Percentiles rank a stretch among this genome's conserved stretches.
phyloP scores from a whole-genome alignment of 108 stramenopile genomes.

The Craspedostauros australis region DNA sequence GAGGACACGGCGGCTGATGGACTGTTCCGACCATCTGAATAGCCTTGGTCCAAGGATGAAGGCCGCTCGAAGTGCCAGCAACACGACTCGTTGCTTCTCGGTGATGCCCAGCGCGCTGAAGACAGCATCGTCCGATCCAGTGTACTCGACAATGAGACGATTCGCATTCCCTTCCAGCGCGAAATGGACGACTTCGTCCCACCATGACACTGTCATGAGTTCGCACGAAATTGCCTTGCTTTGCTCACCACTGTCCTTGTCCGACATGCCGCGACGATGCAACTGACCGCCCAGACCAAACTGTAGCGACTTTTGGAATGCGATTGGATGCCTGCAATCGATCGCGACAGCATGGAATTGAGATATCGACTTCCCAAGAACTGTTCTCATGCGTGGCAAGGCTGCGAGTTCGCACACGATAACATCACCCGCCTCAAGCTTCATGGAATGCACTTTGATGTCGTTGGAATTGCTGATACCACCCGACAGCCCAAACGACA shows the following conservation, averaged over 20 bases:
- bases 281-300: too few species aligned
- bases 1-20: slow-evolving; percentile 14
- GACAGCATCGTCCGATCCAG: slow-evolving; percentile 7
- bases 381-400: slow-evolving; percentile 11
- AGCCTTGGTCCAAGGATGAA: slow-evolving; percentile 15
- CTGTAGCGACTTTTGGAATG: slow-evolving; percentile 12
- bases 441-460: not conserved
- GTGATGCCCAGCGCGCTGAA: slow-evolving; percentile 2
- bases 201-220: slow-evolving; percentile 23
- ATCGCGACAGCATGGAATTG: slow-evolving; percentile 19
- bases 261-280: not conserved
- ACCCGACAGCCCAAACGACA: slow-evolving; percentile 14
- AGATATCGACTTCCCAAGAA: not conserved
- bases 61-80: slow-evolving; percentile 26
- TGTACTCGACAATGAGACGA: slow-evolving; percentile 25
- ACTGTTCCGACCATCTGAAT: slow-evolving; percentile 6
- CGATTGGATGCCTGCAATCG: slow-evolving; percentile 27
- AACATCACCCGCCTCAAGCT: slow-evolving; percentile 23
- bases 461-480: slow-evolving; percentile 12
- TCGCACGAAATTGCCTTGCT: not conserved
- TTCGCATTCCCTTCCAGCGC: not conserved
- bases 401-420: slow-evolving; percentile 51
- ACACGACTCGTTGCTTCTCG: slow-evolving; percentile 15
- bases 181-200: slow-evolving; percentile 17
- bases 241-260: not conserved